Conservation (phyloP, 2,329 filamentous ascomycete genomes). For the Aspergillus sp. region DNA sequence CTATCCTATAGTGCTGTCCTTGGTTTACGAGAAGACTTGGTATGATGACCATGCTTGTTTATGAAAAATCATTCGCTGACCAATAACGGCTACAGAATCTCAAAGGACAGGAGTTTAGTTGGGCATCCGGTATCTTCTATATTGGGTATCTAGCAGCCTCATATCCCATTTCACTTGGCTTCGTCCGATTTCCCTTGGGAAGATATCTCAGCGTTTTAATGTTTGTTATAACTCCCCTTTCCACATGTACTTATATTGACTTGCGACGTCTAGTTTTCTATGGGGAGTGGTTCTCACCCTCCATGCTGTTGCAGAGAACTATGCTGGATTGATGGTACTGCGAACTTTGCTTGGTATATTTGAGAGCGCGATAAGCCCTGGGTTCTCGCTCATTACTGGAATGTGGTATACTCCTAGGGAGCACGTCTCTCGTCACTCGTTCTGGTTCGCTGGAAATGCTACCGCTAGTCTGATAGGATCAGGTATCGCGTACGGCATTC, state of each 20-base stretch:
- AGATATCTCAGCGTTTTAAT: conserved; percentile 29
- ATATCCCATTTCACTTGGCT: conserved; percentile 34
- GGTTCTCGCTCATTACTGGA: conserved; percentile 33
- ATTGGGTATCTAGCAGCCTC: conserved; percentile 30
- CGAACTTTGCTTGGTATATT: conserved; percentile 44
- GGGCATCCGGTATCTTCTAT: conserved; percentile 26
- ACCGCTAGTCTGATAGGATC: conserved; percentile 23
- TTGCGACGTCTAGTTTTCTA: conserved; percentile 11
- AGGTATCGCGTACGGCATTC: conserved; percentile 17
- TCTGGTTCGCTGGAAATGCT: conserved; percentile 27
- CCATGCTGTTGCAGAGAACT: conserved; percentile 33
- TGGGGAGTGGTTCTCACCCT: conserved; percentile 33
- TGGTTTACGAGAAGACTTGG: conserved; percentile 15
- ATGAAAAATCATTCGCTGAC: not conserved
- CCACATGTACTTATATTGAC: not conserved
- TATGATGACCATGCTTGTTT: not conserved
- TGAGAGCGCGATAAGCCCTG: conserved; percentile 37
- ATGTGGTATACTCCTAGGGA: conserved; percentile 29
- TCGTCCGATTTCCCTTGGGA: conserved; percentile 33
- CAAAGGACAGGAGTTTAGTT: conserved; percentile 18
- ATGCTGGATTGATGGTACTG: conserved; percentile 37
- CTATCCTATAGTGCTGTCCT: conserved; percentile 17
- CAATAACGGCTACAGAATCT: not conserved
- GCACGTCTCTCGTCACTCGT: conserved; percentile 22
- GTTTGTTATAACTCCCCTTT: conserved; percentile 3